Percentiles rank a stretch among this genome's conserved stretches.
Evolutionary conservation across 176 grass and related monocot genomes (phyloP).

Genomic region (Neostapfia colusana): DNA sequence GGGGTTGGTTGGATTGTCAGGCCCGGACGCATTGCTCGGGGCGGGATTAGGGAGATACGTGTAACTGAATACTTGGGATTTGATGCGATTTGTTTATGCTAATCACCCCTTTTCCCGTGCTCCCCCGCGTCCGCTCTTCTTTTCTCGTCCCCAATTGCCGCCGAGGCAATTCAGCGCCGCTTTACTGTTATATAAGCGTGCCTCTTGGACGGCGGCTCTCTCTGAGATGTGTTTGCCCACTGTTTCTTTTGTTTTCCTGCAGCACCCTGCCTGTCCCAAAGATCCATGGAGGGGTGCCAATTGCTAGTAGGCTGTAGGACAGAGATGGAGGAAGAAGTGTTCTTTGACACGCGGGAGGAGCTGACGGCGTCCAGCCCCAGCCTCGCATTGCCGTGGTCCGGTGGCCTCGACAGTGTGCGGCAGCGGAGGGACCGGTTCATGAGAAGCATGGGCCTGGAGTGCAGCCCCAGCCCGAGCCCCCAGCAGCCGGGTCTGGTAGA

Average conservation of each 20-base stretch:
- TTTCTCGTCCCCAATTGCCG: constrained; percentile 13
- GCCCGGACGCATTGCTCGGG: constrained; percentile 57
- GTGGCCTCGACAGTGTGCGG: constrained; percentile 42
- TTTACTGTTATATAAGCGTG: constrained; percentile 60
- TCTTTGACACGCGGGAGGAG: constrained; percentile 53
- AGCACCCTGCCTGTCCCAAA: constrained; percentile 19
- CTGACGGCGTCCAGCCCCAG: constrained; percentile 39
- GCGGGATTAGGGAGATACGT: constrained; percentile 48
- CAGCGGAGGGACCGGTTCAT: constrained; percentile 55
- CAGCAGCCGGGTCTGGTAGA: not conserved
- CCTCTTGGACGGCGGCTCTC: constrained; percentile 16
- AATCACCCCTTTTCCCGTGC: constrained; percentile 31
- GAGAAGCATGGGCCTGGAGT: constrained; percentile 56
- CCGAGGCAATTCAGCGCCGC: constrained; percentile 44
- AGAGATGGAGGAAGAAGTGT: constrained; percentile 45
- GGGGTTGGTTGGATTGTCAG: constrained; percentile 30
- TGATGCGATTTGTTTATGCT: constrained; percentile 42
- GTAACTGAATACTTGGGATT: constrained; percentile 48
- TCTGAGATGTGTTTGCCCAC: constrained; percentile 35
- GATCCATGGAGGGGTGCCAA: constrained; percentile 47
- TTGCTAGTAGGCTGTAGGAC: constrained; percentile 28
- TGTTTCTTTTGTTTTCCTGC: constrained; percentile 25
- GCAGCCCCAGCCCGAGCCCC: constrained; percentile 28
- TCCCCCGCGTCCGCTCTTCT: constrained; percentile 9
- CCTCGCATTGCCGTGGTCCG: constrained; percentile 49